Base-by-base conservation (phyloP, 2,329 filamentous ascomycete species). In the Colletotrichum echinochloae region DNA sequence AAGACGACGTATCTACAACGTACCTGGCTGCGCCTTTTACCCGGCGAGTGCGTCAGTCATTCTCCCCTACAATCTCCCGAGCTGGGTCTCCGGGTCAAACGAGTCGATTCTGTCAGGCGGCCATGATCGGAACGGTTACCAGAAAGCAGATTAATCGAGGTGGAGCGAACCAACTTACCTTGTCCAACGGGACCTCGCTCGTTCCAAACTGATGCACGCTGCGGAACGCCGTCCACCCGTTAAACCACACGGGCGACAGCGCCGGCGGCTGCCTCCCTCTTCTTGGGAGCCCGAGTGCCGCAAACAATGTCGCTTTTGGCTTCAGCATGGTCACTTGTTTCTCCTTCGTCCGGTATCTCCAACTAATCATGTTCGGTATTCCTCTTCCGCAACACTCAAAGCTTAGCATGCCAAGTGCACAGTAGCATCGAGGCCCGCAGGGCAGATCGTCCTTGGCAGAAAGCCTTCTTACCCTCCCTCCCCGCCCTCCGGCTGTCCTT, bases 261-360 rank as follows among this genome's bases (percentile, higher is more conserved):
- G 51, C 66, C 57, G 57, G 62, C 35, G 37, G 44, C 44, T 28
- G 44, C 52, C 52, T 65, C 30, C 46, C 9, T 23, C 46, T 2
- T 59, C 14, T 46, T 37, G 28, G 20, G 14, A 61, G 51, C 20
- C 64, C 64, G 59, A 67, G 52, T 67, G 28, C 44, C 57, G 57
- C 64, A 67, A 67, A 70, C 64, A 67, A 37, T 57, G 51, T 33
- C 41, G 54, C 64, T 70, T 70, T 67, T 61, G 64, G 67, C 52
- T 59, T 63, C 44, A 67, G 64, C 57, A 63, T 30, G 44, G 57
- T 46, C 37, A 44, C 59, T 67, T 39, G 67, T 70, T 70, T 70
- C 67, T 60, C 35, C 59, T 70, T 70, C 67, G 57, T 70, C 67
- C 46, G 57, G 66, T 59, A 26, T 57, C 44, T 20, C 3, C 33